phyloP scores from a whole-genome alignment of 805 yeast species.

The Ogataea nonfermentans region DNA sequence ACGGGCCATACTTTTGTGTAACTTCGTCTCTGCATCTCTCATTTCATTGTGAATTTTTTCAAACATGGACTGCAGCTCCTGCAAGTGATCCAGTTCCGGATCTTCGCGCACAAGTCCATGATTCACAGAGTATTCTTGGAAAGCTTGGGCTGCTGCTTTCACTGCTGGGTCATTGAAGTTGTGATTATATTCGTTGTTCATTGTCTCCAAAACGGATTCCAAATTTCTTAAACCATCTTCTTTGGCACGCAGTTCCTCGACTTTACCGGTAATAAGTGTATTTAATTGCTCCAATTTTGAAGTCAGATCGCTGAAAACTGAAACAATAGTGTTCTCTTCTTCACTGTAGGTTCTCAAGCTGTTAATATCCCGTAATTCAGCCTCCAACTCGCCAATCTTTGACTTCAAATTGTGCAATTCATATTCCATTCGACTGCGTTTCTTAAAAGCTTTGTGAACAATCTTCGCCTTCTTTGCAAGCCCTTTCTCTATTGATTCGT shows the following conservation, averaged over 20 bases:
- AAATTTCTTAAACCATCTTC: slow-evolving; percentile 31
- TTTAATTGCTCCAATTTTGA: slow-evolving; percentile 11
- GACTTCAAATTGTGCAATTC: slow-evolving; percentile 10
- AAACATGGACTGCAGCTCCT: slow-evolving; percentile 7
- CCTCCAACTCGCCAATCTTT: slow-evolving; percentile 27
- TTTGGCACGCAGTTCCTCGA: slow-evolving; percentile 14
- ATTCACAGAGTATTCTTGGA: slow-evolving; percentile 47
- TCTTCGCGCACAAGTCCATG: slow-evolving; percentile 21
- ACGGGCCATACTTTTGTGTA: slow-evolving; percentile 1
- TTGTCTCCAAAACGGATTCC: slow-evolving; percentile 46
- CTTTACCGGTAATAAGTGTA: slow-evolving; percentile 5
- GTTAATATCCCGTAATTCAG: slow-evolving; percentile 22
- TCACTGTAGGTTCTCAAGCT: neutral
- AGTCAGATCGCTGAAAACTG: slow-evolving; percentile 11
- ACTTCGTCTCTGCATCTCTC: slow-evolving; percentile 2
- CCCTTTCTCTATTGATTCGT: slow-evolving; percentile 34
- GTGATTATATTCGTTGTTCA: slow-evolving; percentile 67
- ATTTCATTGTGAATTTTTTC: slow-evolving; percentile 9
- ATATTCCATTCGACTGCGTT: slow-evolving; percentile 19
- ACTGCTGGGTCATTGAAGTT: slow-evolving; percentile 88
- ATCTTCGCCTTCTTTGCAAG: slow-evolving; percentile 33
- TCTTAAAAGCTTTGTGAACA: slow-evolving; percentile 28
- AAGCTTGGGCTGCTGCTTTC: slow-evolving; percentile 61
- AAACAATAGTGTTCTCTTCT: slow-evolving; percentile 5
- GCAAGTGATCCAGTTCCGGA: neutral